Evolutionary conservation across 371 early-diverging fungal species (phyloP), one percentile per base, ranked within the genome.

Genomic region (Mortierella sp.): DNA sequence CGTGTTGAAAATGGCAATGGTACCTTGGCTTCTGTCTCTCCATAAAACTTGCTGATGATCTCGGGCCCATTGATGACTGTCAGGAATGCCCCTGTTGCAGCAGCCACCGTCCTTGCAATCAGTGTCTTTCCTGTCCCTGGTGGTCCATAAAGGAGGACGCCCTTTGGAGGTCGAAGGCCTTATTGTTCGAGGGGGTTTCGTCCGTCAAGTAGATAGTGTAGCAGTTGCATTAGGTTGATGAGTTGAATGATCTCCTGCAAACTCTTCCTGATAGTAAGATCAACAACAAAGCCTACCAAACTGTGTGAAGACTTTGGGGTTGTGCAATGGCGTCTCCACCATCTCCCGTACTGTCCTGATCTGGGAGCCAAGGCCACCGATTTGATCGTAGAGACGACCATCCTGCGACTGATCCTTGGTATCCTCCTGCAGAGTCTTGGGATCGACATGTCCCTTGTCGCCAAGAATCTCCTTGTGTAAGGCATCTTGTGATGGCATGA

Each of bases 111-210:
- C 48, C 94, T 87, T 0, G 96, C 98, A 31, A 98, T 86, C 66
- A 98, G 83, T 0, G 98, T 98, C 77, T 99, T 99, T 19, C 99
- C 99, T 13, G 98, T 98, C 19, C 99, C 99, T 21, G 99, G 97
- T 44, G 98, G 98, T 0, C 99, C 99, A 77, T 92, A 96, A 4
- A 99, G 77, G 25, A 98, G 79, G 0, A 96, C 91, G 7, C 98
- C 98, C 44, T 91, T 84, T 22, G 95, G 98, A 37, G 96, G 94
- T 64, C 82, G 87, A n/a, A 95, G 86, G 14, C 50, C 50, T 49
- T 54, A 80, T 73, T 80, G 47, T 13, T 7, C 40, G 60, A 48
- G 67, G 0, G 16, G 25, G 13, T 22, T 43, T 54, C 16, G 13
- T 1, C 19, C 8, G 24, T 9, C 17, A 40, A 24, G 16, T 8